Evolutionary conservation across 2,329 filamentous ascomycete genomes (phyloP).

Genomic region (Fusarium bactridioides): DNA sequence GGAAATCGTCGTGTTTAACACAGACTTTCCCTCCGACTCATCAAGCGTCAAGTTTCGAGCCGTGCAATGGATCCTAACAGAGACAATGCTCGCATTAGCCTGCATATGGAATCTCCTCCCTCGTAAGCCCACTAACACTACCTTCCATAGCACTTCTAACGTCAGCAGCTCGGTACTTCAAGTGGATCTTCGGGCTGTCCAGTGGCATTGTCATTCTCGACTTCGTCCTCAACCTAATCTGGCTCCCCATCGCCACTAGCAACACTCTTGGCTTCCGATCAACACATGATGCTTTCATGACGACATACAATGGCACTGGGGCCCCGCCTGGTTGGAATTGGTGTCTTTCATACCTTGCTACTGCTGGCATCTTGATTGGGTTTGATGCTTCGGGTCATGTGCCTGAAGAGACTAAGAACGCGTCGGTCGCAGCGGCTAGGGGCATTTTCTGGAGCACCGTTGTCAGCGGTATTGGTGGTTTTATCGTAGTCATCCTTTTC

Average conservation of each 20-base stretch:
- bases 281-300: slow-evolving; percentile 2
- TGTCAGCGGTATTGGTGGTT: neutral
- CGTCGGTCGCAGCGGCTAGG: neutral
- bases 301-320: neutral
- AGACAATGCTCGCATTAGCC: neutral
- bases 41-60: neutral
- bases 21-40: neutral
- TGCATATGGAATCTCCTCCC: neutral
- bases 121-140: neutral
- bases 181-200: neutral
- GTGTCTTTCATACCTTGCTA: neutral
- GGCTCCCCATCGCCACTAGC: neutral
- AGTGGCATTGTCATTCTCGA: neutral
- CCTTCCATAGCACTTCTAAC: neutral
- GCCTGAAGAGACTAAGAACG: neutral
- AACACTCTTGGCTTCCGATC: neutral
- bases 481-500: neutral
- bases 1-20: neutral
- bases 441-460: neutral
- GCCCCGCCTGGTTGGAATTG: neutral
- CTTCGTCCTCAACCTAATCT: neutral
- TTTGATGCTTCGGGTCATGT: neutral
- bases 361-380: neutral
- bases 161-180: neutral
- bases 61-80: neutral